Evolutionary conservation across 1,284 basidiomycete genomes (phyloP), one percentile per base, ranked within the genome.

Genomic region (Papiliotrema terrestris): DNA sequence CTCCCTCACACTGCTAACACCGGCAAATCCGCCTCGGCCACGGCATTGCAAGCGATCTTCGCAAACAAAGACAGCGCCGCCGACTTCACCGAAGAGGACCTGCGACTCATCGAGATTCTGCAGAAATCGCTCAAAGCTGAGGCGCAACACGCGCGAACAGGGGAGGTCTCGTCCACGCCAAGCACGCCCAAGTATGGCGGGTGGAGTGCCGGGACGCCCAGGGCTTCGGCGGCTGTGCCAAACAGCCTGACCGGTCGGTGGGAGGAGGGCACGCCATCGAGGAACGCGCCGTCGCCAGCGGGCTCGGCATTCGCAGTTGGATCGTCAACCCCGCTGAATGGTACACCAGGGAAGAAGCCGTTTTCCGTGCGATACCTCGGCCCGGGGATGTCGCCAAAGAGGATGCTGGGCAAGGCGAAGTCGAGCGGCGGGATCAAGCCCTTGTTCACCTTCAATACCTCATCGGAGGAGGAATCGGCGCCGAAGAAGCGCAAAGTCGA

Each of bases 301-400:
- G 58, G 58, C 23, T 58, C 61, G 2, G 25, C 42, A 9, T 63
- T 63, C 41, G 52, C 61, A 0, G 20, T 63, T 13, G 61, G 60
- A 29, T 32, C 45, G 6, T 55, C 20, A 11, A 47, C 58, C 2
- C 45, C 53, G 4, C 25, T 32, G 39, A 41, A 41, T 17, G 39
- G 39, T 15, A 32, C 29, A 9, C 43, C 51, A 13, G 9, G 15
- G 32, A 39, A 45, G 17, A 38, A 43, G 6, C 57, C 59, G 8
- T 59, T 59, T 43, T 47, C 47, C 26, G 56, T 60, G 29, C 36
- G 53, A 8, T 73, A 73, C 51, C 62, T 73, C 1, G 71, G 71
- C 13, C 70, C 71, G 0, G 71, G 71, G 38, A 72, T 73, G 63
- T 70, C 69, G 25, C 62, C 68, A 1, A 57, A 63, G 17, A 60